phyloP scores from a whole-genome alignment of 2,329 filamentous ascomycete genomes.

The Penicillium sp. region DNA sequence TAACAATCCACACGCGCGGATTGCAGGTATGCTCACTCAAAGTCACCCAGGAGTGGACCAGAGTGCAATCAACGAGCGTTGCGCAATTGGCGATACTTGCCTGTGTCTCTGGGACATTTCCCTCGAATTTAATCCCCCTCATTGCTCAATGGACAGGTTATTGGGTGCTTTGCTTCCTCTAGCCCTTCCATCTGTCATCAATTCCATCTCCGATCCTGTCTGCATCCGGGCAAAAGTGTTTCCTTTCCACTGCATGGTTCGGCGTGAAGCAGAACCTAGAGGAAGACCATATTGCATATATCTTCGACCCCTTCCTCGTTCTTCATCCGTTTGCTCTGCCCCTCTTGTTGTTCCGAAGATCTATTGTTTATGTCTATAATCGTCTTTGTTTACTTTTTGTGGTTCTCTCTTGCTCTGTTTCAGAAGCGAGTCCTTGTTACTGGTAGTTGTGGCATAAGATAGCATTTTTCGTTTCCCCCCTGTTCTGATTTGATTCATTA shows the following conservation, averaged over 20 bases:
- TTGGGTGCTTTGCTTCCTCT: constrained; percentile 1
- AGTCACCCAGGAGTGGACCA: neutral
- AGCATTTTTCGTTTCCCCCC: constrained; percentile 20
- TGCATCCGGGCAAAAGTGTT: constrained; percentile 7
- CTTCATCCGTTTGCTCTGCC: constrained; percentile 12
- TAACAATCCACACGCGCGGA: neutral
- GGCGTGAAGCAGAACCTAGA: constrained; percentile 5
- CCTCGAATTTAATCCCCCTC: neutral
- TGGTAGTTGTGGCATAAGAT: constrained; percentile 27
- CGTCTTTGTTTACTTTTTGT: constrained; percentile 13
- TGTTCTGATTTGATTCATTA: constrained; percentile 7
- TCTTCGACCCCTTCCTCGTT: constrained; percentile 7
- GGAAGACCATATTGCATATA: constrained; percentile 25
- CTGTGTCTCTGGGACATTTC: neutral
- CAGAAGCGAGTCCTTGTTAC: constrained; percentile 25
- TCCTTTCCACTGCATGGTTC: constrained; percentile 9
- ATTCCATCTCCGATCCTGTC: constrained; percentile 3
- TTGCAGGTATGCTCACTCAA: neutral
- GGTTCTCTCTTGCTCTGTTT: constrained; percentile 23
- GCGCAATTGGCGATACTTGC: neutral
- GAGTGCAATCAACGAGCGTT: neutral
- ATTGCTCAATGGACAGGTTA: neutral
- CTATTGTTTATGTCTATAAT: constrained; percentile 29
- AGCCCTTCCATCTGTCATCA: constrained; percentile 1
- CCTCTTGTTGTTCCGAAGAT: constrained; percentile 22